Evolutionary conservation across 306 rosid species (phyloP).

Genomic region (Sicyos edulis): DNA sequence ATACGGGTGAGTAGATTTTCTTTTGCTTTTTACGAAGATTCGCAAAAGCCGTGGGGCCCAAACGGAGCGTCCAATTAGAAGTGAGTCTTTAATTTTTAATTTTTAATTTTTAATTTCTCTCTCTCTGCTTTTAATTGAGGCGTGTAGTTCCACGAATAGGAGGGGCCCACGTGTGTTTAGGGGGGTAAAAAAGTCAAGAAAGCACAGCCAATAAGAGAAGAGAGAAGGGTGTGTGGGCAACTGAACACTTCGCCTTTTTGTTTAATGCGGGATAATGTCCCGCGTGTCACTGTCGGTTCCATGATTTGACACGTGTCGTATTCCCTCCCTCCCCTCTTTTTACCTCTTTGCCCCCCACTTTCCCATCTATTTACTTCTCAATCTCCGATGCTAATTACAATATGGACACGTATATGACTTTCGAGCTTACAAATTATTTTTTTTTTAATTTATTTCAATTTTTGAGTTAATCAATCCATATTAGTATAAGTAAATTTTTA

Average conservation of each 20-base stretch:
- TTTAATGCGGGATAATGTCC: constrained; percentile 59
- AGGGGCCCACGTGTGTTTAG: constrained; percentile 50
- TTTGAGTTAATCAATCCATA: too few species aligned
- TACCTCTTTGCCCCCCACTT: constrained; percentile 13
- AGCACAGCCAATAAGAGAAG: constrained; percentile 43
- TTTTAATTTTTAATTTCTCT: too few species aligned
- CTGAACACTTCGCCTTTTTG: constrained; percentile 26
- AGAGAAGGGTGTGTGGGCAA: constrained; percentile 45
- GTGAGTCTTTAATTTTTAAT: too few species aligned
- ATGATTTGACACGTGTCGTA: constrained; percentile 45
- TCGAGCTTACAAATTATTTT: too few species aligned
- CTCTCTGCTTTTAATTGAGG: constrained; percentile 21
- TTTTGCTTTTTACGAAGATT: constrained; percentile 41
- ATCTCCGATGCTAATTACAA: too few species aligned
- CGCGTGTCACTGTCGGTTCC: constrained; percentile 56
- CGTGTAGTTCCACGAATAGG: constrained; percentile 47
- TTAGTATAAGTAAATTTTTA: too few species aligned
- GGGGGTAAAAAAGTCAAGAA: constrained; percentile 64
- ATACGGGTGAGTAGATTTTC: constrained; percentile 24
- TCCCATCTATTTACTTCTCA: neutral
- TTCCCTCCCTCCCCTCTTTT: constrained; percentile 24
- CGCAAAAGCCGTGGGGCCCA: constrained; percentile 32
- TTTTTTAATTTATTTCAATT: too few species aligned
- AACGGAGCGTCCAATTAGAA: constrained; percentile 23
- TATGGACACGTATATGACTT: too few species aligned